Base-by-base conservation (phyloP, 2,329 filamentous ascomycete genomes). In the Ceratocystis colombiana region DNA sequence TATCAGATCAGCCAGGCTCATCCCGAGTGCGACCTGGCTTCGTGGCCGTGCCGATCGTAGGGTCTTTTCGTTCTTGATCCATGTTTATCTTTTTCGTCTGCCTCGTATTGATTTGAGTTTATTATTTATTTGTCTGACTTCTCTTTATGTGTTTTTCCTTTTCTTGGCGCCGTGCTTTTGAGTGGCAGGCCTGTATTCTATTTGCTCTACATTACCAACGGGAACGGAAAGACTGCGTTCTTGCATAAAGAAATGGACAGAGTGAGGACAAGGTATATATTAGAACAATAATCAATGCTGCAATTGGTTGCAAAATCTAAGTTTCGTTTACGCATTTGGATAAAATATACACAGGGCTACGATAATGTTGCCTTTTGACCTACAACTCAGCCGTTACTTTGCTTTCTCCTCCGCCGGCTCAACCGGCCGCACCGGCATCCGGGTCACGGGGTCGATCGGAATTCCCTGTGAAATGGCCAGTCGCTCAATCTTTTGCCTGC, bases 401-500 rank as follows among this genome's bases (percentile, higher is more conserved):
- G 61, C n/a, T 33, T 59, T 50, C 10, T 48, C 28, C 30, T 48
- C 62, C 15, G 8, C 28, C 46, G n/a, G 20, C 37, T 63, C 41
- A 25, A 62, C 55, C 1, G 64, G 55, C 17, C 48, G 41, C 5
- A 66, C 50, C 2, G 67, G 67, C 41, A 68, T 33, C 5, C 61
- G 22, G 8, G 67, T 66, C 41, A 68, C 61, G 5, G 64, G 61
- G 33, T 68, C 67, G 22, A 68, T 50, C 15, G 64, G 57, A 45
- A 68, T 68, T n/a, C 64, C 64, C 48, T 64, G 64, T 8, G 67
- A 48, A 33, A 55, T 66, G 12, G 67, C 67, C 17, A 68, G 46
- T 20, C 67, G 48, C 44, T 68, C 65, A 28, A 70, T 69, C 55
- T 68, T 70, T 45, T 71, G 69, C 45, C 71, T 73, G 37, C 72